Percentiles rank a stretch among this genome's conserved stretches.
Evolutionary conservation across 305 asterid genomes (phyloP).

Genomic region (Solanum hybrid): DNA sequence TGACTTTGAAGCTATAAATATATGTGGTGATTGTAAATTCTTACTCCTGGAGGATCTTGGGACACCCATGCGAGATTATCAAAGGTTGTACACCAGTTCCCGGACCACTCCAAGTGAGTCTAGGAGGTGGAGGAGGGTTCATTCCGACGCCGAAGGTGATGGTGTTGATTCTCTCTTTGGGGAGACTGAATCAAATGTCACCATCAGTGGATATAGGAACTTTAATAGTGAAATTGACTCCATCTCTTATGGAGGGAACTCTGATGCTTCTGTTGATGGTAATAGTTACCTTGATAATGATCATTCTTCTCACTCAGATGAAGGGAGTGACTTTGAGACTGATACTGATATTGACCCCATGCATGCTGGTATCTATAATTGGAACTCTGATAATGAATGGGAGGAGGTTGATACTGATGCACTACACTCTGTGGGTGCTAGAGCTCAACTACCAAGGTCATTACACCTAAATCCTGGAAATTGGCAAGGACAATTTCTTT

Average conservation of each 20-base stretch:
- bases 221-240: slow-evolving; percentile 48
- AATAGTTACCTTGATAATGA: slow-evolving; percentile 45
- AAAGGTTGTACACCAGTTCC: slow-evolving; percentile 36
- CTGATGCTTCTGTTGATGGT: slow-evolving; percentile 63
- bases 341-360: slow-evolving; percentile 90
- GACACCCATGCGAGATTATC: slow-evolving; percentile 39
- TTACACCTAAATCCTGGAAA: slow-evolving; percentile 11
- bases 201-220: slow-evolving; percentile 56
- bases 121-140: slow-evolving; percentile 56
- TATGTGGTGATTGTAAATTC: slow-evolving; percentile 81
- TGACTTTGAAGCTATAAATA: slow-evolving; percentile 32
- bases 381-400: slow-evolving; percentile 69
- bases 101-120: slow-evolving; percentile 58
- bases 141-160: slow-evolving; percentile 78
- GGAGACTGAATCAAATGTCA: slow-evolving; percentile 60
- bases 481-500: slow-evolving; percentile 25
- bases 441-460: slow-evolving; percentile 21
- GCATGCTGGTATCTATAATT: slow-evolving; percentile 70
- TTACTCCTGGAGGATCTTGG: slow-evolving; percentile 61
- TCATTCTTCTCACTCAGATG: slow-evolving; percentile 29
- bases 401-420: slow-evolving; percentile 45
- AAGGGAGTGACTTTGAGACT: slow-evolving; percentile 50
- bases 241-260: slow-evolving; percentile 56
- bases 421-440: slow-evolving; percentile 19
- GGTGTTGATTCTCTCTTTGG: slow-evolving; percentile 65